Evolutionary conservation across 495 filamentous ascomycete species (phyloP).

Genomic region (Aspergillus saccharolyticus): DNA sequence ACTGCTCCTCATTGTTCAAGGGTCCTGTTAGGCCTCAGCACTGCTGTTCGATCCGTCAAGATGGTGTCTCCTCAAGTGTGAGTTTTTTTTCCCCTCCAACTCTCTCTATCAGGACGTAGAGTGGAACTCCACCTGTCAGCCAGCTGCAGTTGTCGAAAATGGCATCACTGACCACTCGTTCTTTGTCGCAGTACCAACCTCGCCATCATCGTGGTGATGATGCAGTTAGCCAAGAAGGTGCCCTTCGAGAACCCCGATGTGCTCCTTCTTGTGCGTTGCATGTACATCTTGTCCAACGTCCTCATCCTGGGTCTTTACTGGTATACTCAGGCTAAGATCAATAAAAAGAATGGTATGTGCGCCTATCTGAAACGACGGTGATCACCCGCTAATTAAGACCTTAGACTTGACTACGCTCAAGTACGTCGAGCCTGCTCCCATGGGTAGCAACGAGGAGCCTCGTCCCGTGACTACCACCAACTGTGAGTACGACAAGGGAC

Average conservation of each 20-base stretch:
- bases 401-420: constrained; percentile 95
- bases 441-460: constrained; percentile 87
- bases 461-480: constrained; percentile 95
- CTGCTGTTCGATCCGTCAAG: constrained; percentile 21
- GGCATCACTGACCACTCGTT: constrained; percentile 7
- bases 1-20: constrained; percentile 9
- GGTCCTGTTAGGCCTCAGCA: constrained; percentile 6
- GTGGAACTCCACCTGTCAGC: too few species aligned
- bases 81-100: constrained; percentile 12
- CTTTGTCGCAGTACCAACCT: constrained; percentile 69
- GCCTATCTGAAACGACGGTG: neutral
- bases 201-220: constrained; percentile 91
- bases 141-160: too few species aligned
- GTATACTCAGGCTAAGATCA: constrained; percentile 76
- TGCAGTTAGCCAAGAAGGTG: constrained; percentile 94
- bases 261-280: constrained; percentile 72
- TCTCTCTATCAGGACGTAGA: too few species aligned
- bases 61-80: constrained; percentile 49
- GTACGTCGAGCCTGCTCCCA: constrained; percentile 90
- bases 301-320: constrained; percentile 80
- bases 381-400: neutral
- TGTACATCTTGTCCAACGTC: constrained; percentile 83
- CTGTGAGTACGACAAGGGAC: constrained; percentile 82
- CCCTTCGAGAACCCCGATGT: constrained; percentile 89
- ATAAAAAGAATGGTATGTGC: constrained; percentile 83